phyloP scores from a whole-genome alignment of 176 grass and related monocot genomes.

The Musa troglodytarum region DNA sequence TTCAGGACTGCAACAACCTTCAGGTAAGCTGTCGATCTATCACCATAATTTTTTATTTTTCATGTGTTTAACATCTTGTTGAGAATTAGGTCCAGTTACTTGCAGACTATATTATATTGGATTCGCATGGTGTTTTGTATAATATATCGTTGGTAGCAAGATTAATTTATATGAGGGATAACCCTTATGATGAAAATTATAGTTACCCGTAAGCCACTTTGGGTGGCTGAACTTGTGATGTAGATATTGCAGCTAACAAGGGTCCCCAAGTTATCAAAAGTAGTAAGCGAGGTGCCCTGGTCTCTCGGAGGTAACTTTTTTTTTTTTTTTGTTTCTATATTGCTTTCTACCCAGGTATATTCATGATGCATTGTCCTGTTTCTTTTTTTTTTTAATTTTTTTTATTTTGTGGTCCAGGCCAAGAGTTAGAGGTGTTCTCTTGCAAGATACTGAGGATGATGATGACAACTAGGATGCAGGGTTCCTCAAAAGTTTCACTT shows the following conservation, averaged over 20 bases:
- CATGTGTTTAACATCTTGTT: neutral
- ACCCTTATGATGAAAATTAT: neutral
- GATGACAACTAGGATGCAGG: conserved; percentile 30
- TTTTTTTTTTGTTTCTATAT: neutral
- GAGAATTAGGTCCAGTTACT: neutral
- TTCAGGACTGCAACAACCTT: conserved; percentile 35
- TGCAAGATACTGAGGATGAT: conserved; percentile 50
- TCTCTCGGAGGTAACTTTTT: conserved; percentile 40
- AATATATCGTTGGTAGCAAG: neutral
- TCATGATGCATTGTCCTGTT: neutral
- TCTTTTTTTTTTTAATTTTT: conserved; percentile 3
- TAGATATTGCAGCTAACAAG: conserved; percentile 37
- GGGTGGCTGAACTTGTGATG: conserved; percentile 26
- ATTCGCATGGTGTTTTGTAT: too few species aligned
- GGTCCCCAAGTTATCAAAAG: conserved; percentile 30
- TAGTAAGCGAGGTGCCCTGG: conserved; percentile 30
- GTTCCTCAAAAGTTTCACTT: too few species aligned
- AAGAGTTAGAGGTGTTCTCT: conserved; percentile 59
- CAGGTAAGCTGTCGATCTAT: conserved; percentile 26
- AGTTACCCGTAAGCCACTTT: neutral
- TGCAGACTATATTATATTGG: too few species aligned
- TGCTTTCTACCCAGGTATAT: neutral
- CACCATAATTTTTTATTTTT: neutral
- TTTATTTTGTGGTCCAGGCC: conserved; percentile 31
- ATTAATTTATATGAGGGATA: neutral